These are phyloP conservation scores for Hyaloscypha finlandica DNA, from an alignment of 495 filamentous ascomycete species.

Conservation along the genomic window DNA sequence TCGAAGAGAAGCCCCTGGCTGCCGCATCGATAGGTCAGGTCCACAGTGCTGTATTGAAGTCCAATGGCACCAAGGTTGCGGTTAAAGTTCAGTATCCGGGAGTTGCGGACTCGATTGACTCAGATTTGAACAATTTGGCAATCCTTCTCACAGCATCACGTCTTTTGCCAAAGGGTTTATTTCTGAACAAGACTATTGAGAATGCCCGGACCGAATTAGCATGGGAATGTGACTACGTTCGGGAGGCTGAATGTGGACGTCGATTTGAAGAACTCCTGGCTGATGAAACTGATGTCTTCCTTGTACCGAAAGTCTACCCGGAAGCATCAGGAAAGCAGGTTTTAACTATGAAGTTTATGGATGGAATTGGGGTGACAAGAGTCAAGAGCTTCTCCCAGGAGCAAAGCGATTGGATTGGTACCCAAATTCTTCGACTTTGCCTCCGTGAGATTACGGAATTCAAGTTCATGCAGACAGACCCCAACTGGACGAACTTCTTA, in stretches of 20 bases:
- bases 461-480: constrained; percentile 98
- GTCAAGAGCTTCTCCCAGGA: constrained; percentile 69
- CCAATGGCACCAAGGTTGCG: constrained; percentile 74
- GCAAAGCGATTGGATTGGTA: constrained; percentile 90
- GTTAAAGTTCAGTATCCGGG: constrained; percentile 98
- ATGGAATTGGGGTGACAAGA: constrained; percentile 87
- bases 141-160: constrained; percentile 87
- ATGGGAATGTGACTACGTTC: constrained; percentile 96
- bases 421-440: constrained; percentile 88
- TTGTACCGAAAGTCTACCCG: constrained; percentile 73
- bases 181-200: constrained; percentile 94
- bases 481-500: constrained; percentile 99
- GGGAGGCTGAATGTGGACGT: constrained; percentile 78
- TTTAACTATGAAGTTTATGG: constrained; percentile 89
- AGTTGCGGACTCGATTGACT: constrained; percentile 93
- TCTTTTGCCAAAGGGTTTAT: constrained; percentile 87
- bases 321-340: constrained; percentile 86
- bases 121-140: constrained; percentile 89
- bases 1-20: constrained; percentile 90
- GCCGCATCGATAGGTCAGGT: constrained; percentile 99
- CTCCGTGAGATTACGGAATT: constrained; percentile 92
- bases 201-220: constrained; percentile 91
- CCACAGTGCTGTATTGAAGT: constrained; percentile 79
- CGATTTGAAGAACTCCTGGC: constrained; percentile 73
- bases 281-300: constrained; percentile 70